Evolutionary conservation across 192 early-diverging fungal species (phyloP).

Genomic region (Allomyces javanicus): DNA sequence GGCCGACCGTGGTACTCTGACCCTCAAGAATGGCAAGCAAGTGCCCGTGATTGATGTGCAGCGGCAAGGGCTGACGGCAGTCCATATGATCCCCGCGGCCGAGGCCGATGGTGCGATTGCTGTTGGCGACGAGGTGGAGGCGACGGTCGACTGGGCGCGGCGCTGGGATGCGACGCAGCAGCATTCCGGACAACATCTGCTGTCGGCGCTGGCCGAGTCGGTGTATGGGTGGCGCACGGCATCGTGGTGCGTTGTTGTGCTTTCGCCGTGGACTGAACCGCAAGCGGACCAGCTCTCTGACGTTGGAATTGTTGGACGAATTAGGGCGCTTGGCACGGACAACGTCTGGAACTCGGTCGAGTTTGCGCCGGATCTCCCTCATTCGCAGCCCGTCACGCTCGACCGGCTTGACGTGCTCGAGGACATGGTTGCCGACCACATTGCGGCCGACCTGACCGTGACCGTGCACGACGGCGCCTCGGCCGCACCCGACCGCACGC

Average conservation of each 20-base stretch:
- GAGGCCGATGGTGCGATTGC: too few species aligned
- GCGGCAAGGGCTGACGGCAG: conserved; percentile 32
- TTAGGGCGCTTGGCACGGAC: neutral
- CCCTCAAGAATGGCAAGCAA: conserved; percentile 10
- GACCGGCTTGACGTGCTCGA: neutral
- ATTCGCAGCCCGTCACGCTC: neutral
- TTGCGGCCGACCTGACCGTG: neutral
- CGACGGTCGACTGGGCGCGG: conserved; percentile 41
- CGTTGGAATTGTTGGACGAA: too few species aligned
- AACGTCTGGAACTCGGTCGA: neutral
- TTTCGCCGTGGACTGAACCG: too few species aligned
- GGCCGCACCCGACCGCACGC: too few species aligned
- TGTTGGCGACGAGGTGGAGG: conserved; percentile 17
- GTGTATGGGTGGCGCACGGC: neutral
- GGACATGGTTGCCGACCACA: neutral
- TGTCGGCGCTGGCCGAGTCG: neutral
- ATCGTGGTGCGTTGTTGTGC: neutral
- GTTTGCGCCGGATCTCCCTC: neutral
- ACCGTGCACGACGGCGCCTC: neutral
- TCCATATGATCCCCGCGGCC: conserved; percentile 17
- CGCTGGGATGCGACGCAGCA: conserved; percentile 57
- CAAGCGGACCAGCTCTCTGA: too few species aligned
- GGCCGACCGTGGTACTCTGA: conserved; percentile 35
- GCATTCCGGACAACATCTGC: conserved; percentile 27
- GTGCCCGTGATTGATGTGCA: conserved; percentile 27